phyloP scores from a whole-genome alignment of 106 monocot genomes.

The Hemerocallis citrina region DNA sequence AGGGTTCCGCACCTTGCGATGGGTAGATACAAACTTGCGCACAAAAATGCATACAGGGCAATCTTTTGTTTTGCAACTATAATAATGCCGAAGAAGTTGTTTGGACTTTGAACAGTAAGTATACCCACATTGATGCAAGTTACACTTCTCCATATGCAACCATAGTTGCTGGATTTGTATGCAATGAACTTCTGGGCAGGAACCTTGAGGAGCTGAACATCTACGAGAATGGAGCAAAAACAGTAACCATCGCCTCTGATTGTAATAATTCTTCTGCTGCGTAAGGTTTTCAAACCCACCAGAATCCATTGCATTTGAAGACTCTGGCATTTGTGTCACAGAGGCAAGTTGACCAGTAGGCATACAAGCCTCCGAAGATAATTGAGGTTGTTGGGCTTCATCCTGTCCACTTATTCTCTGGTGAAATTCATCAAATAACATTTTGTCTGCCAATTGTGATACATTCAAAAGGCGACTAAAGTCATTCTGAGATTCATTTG shows the following conservation, averaged over 20 bases:
- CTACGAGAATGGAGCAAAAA: conserved; percentile 64
- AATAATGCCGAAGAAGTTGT: conserved; percentile 43
- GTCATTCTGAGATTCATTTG: conserved; percentile 40
- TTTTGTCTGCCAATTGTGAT: conserved; percentile 25
- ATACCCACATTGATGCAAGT: conserved; percentile 36
- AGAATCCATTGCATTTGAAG: conserved; percentile 5
- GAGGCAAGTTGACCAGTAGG: conserved; percentile 11
- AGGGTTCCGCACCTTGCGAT: conserved; percentile 17
- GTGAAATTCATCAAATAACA: conserved; percentile 40
- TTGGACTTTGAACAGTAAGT: conserved; percentile 50
- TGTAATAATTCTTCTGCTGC: conserved; percentile 26
- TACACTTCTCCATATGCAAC: conserved; percentile 57
- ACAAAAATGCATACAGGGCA: conserved; percentile 83
- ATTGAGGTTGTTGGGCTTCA: conserved; percentile 37
- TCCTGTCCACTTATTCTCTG: conserved; percentile 28
- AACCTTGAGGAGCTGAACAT: conserved; percentile 53
- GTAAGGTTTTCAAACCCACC: conserved; percentile 14
- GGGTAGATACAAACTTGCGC: conserved; percentile 29
- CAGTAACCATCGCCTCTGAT: conserved; percentile 68
- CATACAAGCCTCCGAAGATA: conserved; percentile 21
- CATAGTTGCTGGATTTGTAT: conserved; percentile 45
- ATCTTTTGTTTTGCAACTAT: conserved; percentile 27
- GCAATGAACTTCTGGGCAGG: conserved; percentile 59
- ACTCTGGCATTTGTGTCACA: conserved; percentile 9
- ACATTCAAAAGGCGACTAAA: conserved; percentile 31